These are phyloP conservation scores for Guadua angustifolia DNA, from an alignment of 176 grass and related monocot genomes.

Conservation along the genomic window DNA sequence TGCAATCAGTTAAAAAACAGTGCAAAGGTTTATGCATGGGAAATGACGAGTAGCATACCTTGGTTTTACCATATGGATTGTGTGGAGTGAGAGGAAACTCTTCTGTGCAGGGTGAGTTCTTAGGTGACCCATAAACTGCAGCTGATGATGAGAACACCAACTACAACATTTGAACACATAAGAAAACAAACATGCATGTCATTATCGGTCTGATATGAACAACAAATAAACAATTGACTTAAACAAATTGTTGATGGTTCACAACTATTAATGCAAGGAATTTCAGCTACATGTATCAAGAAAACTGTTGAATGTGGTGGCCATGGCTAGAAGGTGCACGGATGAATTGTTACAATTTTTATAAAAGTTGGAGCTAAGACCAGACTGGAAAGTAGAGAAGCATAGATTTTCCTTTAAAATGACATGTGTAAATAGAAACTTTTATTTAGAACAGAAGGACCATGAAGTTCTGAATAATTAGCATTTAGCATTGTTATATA, in stretches of 20 bases:
- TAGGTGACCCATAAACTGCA: constrained; percentile 91
- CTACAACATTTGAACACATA: constrained; percentile 60
- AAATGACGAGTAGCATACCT: constrained; percentile 60
- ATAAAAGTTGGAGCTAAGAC: constrained; percentile 2
- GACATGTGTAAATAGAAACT: background rate
- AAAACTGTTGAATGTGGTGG: constrained; percentile 10
- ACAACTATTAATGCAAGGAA: background rate
- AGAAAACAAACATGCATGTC: background rate
- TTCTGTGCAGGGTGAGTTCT: constrained; percentile 88
- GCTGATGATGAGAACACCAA: constrained; percentile 97
- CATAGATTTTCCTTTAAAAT: constrained; percentile 3
- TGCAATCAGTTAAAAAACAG: constrained; percentile 45
- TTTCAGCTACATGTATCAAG: background rate
- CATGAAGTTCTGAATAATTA: constrained; percentile 1
- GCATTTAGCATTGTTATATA: background rate
- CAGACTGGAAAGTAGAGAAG: background rate
- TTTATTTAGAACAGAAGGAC: background rate
- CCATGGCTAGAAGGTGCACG: constrained; percentile 3
- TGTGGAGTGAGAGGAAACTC: constrained; percentile 84
- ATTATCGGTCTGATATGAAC: constrained; percentile 24
- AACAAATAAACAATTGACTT: constrained; percentile 6
- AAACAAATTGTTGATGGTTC: constrained; percentile 11
- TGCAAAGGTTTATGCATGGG: constrained; percentile 18
- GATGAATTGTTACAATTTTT: background rate
- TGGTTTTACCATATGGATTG: constrained; percentile 94